Percentiles rank a stretch among this genome's conserved stretches.
phyloP scores from a whole-genome alignment of 2,329 filamentous ascomycete species.

The Penicillium capsulatum region DNA sequence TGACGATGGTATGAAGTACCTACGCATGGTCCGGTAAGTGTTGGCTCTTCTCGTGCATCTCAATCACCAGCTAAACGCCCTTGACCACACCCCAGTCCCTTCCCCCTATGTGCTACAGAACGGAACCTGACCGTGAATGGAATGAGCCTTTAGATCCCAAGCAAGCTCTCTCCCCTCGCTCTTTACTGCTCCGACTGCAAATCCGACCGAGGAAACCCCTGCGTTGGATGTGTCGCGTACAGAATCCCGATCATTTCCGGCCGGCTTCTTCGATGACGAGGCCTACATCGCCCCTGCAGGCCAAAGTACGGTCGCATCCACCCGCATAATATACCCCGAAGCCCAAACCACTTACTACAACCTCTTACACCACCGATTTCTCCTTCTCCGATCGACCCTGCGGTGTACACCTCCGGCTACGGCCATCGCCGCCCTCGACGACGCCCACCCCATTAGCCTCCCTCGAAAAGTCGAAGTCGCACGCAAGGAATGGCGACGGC shows the following conservation, averaged over 20 bases:
- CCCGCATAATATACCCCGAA: constrained; percentile 34
- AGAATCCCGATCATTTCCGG: constrained; percentile 45
- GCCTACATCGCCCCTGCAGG: constrained; percentile 65
- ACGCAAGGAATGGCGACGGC: constrained; percentile 53
- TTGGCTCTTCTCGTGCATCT: constrained; percentile 8
- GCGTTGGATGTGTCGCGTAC: background rate
- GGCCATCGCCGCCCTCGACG: constrained; percentile 52
- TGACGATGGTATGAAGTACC: constrained; percentile 64
- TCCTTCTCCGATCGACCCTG: constrained; percentile 59
- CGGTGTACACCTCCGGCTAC: constrained; percentile 52
- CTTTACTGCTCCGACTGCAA: constrained; percentile 57
- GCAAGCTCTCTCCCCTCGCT: constrained; percentile 69
- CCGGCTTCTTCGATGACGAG: constrained; percentile 71
- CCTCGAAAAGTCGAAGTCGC: constrained; percentile 52
- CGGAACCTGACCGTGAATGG: constrained; percentile 9
- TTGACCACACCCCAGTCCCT: constrained; percentile 2
- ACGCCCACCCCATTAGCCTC: constrained; percentile 52
- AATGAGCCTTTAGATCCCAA: constrained; percentile 57
- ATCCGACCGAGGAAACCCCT: constrained; percentile 7
- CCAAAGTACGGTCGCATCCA: constrained; percentile 34
- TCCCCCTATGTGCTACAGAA: background rate
- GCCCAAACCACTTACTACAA: constrained; percentile 65
- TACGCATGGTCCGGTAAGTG: constrained; percentile 66
- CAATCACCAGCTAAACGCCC: constrained; percentile 21
- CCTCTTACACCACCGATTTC: constrained; percentile 62